Conservation (phyloP, 2,329 filamentous ascomycete genomes). For the Dactylellina cionopaga region DNA sequence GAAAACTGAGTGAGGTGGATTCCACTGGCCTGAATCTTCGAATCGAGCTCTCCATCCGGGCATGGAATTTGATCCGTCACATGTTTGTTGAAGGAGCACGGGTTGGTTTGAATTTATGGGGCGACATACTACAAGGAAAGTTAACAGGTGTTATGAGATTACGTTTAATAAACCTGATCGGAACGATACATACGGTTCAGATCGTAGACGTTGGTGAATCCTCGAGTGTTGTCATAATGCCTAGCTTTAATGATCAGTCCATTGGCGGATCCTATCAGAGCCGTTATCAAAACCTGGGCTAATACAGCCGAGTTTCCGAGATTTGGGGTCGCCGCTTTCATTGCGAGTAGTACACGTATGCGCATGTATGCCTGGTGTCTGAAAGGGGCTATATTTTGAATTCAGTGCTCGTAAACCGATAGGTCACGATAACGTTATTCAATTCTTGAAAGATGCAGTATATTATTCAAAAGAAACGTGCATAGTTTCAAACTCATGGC, state of each 20-base stretch:
- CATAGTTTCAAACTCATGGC: too few relatives aligned
- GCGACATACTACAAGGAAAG: slow-evolving; percentile 34
- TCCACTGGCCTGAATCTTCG: not conserved
- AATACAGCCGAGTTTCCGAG: not conserved
- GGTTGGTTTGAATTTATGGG: slow-evolving; percentile 22
- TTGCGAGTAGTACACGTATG: not conserved
- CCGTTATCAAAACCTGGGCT: not conserved
- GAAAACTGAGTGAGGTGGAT: not conserved
- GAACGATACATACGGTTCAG: slow-evolving; percentile 24
- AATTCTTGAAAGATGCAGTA: too few relatives aligned
- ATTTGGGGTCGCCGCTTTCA: not conserved
- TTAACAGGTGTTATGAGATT: not conserved
- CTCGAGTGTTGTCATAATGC: slow-evolving; percentile 10
- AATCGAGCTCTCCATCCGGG: slow-evolving; percentile 24
- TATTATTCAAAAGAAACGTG: too few relatives aligned
- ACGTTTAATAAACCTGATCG: not conserved
- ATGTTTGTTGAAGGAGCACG: slow-evolving; percentile 20
- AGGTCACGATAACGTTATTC: too few relatives aligned
- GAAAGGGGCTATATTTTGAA: too few relatives aligned
- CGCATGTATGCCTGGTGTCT: too few relatives aligned
- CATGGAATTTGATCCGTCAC: slow-evolving; percentile 23
- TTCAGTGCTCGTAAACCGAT: too few relatives aligned
- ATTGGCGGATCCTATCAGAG: not conserved
- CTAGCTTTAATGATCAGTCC: slow-evolving; percentile 28
- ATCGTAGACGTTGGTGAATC: not conserved